These are phyloP conservation scores for Acidiella bohemica DNA, from an alignment of 495 filamentous ascomycete genomes.

Conservation along the genomic window DNA sequence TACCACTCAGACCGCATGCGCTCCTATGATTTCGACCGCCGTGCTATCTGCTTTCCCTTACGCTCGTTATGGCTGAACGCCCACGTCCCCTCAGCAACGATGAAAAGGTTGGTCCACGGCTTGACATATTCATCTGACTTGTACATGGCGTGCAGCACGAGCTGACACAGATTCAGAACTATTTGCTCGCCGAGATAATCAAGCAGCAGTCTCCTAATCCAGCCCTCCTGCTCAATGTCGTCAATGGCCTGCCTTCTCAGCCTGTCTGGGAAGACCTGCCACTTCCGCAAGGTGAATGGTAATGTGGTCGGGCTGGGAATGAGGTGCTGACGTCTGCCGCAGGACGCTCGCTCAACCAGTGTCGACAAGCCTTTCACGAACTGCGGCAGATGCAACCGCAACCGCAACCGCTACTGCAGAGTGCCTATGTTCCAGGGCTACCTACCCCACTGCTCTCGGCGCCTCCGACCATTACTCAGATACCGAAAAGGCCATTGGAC, in stretches of 20 bases:
- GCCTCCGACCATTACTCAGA: constrained; percentile 16
- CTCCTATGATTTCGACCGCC: constrained; percentile 5
- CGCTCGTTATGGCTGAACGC: constrained; percentile 17
- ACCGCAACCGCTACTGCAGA: constrained; percentile 4
- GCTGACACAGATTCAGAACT: constrained; percentile 22
- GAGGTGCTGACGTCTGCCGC: not conserved
- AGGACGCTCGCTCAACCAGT: constrained; percentile 35
- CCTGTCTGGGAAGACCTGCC: constrained; percentile 47
- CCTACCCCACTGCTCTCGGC: constrained; percentile 15
- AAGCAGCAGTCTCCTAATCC: constrained; percentile 43
- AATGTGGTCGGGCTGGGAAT: constrained; percentile 8
- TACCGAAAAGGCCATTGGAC: constrained; percentile 13
- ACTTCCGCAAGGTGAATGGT: constrained; percentile 35
- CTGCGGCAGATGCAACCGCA: constrained; percentile 14
- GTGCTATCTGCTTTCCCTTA: constrained; percentile 5
- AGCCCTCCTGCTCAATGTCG: constrained; percentile 36
- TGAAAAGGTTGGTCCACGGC: constrained; percentile 52
- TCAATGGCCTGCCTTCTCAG: constrained; percentile 35
- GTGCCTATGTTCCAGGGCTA: constrained; percentile 10
- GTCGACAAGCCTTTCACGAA: constrained; percentile 24
- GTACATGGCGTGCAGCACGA: not conserved
- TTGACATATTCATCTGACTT: too few species aligned
- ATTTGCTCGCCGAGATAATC: constrained; percentile 48
- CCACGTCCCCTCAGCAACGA: constrained; percentile 39
- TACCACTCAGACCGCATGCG: constrained; percentile 6